Percentiles rank a stretch among this genome's conserved stretches.
phyloP scores from a whole-genome alignment of 768 basidiomycete species.

The Boletus subparvulus region DNA sequence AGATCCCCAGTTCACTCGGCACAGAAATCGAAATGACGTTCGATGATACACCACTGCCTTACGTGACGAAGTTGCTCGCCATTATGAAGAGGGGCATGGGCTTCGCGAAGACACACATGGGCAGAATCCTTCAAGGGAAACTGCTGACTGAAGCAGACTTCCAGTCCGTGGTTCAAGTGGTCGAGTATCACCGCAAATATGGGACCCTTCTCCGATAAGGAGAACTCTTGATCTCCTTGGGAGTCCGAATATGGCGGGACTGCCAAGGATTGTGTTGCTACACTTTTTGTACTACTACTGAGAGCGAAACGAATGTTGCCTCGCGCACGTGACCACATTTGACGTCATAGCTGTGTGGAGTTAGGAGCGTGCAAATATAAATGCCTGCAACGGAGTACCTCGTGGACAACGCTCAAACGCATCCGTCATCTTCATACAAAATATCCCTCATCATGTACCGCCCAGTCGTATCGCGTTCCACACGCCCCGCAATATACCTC shows the following conservation, averaged over 20 bases:
- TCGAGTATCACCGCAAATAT: too few species aligned
- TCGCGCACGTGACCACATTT: not conserved
- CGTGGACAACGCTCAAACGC: not conserved
- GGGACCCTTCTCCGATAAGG: too few species aligned
- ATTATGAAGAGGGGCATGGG: not conserved
- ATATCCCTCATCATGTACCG: conserved; percentile 12
- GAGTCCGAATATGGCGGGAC: too few species aligned
- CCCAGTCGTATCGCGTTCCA: conserved; percentile 8
- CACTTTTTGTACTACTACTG: too few species aligned
- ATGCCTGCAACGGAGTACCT: not conserved
- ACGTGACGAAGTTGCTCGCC: not conserved
- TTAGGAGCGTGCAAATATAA: not conserved
- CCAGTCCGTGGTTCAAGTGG: too few species aligned
- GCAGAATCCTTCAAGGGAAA: not conserved
- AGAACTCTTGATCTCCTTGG: too few species aligned
- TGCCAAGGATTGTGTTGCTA: too few species aligned
- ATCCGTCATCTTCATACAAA: not conserved
- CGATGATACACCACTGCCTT: not conserved
- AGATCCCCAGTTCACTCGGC: not conserved
- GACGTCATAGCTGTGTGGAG: conserved; percentile 1
- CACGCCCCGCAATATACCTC: conserved; percentile 15
- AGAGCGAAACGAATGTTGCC: not conserved
- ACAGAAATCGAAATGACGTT: not conserved
- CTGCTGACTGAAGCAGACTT: not conserved
- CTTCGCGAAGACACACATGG: not conserved